Conservation (phyloP, 2,329 filamentous ascomycete species). For the Colletotrichum sp. region DNA sequence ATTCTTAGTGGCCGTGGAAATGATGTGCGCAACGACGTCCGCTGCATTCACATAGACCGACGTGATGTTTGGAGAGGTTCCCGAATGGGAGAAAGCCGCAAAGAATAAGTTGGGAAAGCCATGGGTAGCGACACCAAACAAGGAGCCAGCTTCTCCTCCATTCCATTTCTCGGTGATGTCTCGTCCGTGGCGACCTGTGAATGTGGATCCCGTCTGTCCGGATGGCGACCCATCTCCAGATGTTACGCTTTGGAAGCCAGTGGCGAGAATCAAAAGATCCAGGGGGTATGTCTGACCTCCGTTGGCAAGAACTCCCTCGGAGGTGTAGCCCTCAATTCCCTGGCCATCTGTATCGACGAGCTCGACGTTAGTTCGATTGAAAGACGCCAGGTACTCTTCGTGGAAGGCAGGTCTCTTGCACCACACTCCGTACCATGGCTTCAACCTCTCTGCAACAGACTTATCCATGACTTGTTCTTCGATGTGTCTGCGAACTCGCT, state of each 20-base stretch:
- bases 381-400: slow-evolving; percentile 61
- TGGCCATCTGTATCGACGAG: slow-evolving; percentile 64
- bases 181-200: not conserved
- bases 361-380: slow-evolving; percentile 62
- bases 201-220: not conserved
- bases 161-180: not conserved
- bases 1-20: not conserved
- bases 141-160: not conserved
- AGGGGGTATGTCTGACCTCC: slow-evolving; percentile 51
- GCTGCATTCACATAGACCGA: not conserved
- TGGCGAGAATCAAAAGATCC: slow-evolving; percentile 42
- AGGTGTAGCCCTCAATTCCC: slow-evolving; percentile 51
- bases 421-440: slow-evolving; percentile 64
- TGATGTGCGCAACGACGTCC: not conserved
- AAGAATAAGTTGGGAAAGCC: not conserved
- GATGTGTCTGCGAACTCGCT: slow-evolving; percentile 48
- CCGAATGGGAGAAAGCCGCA: not conserved
- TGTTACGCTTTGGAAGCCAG: slow-evolving; percentile 36
- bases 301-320: slow-evolving; percentile 45
- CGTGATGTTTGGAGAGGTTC: not conserved
- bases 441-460: slow-evolving; percentile 54
- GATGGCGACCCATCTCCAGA: slow-evolving; percentile 7
- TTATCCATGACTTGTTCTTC: slow-evolving; percentile 54
- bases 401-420: slow-evolving; percentile 69
- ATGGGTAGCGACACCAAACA: not conserved